phyloP scores from a whole-genome alignment of 441 rosid species.

The Sinapis alba region DNA sequence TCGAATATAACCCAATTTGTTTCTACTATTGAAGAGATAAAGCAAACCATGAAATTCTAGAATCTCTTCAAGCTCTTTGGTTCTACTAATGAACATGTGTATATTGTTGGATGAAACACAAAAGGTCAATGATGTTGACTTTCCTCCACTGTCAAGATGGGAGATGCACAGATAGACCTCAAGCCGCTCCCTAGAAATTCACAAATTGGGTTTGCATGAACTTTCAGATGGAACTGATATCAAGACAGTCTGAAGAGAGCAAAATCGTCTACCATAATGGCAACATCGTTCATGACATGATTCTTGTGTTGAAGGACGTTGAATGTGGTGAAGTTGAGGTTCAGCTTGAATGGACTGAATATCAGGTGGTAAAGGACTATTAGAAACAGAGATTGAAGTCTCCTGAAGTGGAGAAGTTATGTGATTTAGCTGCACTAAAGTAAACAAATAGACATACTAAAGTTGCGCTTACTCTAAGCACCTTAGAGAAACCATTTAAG shows the following conservation, averaged over 20 bases:
- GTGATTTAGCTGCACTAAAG: conserved; percentile 67
- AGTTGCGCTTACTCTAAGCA: conserved; percentile 66
- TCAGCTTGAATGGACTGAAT: conserved; percentile 55
- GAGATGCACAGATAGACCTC: conserved; percentile 49
- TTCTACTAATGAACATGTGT: neutral
- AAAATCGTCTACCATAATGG: conserved; percentile 45
- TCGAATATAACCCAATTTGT: conserved; percentile 25
- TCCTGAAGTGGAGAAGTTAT: conserved; percentile 80
- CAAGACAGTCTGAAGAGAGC: conserved; percentile 52
- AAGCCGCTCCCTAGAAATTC: conserved; percentile 46
- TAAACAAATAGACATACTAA: conserved; percentile 66
- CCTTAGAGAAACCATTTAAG: conserved; percentile 67
- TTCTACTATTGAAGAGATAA: conserved; percentile 35
- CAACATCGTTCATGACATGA: conserved; percentile 52
- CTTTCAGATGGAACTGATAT: conserved; percentile 46
- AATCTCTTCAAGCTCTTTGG: conserved; percentile 7
- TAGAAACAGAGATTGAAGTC: conserved; percentile 63
- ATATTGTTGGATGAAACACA: neutral
- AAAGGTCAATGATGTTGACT: neutral
- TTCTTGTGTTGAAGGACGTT: conserved; percentile 45
- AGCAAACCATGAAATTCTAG: conserved; percentile 35
- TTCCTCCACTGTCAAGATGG: conserved; percentile 39
- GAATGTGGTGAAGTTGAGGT: conserved; percentile 53
- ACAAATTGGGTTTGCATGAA: conserved; percentile 37
- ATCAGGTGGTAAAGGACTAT: conserved; percentile 41